Evolutionary conservation across 148 eudicot genomes (phyloP).

Genomic region (Gaultheria prostrata): DNA sequence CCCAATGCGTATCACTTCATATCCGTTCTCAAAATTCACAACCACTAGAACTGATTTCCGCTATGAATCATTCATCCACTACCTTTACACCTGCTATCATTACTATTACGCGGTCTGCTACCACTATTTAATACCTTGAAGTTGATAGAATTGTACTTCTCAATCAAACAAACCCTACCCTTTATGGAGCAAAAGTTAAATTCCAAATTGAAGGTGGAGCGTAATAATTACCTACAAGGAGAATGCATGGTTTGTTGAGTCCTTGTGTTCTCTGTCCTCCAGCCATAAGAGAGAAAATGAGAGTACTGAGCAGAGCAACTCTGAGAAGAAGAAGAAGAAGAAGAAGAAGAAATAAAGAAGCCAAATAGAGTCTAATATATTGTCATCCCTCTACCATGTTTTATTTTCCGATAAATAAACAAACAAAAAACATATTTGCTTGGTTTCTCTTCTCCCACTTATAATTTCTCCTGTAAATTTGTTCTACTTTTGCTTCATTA

Average conservation of each 20-base stretch:
- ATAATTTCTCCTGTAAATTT: neutral
- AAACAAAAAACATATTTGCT: slow-evolving; percentile 1
- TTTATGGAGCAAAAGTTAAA: no score
- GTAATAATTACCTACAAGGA: slow-evolving; percentile 55
- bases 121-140: no score
- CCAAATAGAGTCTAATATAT: slow-evolving; percentile 4
- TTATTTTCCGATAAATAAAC: neutral
- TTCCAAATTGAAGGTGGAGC: neutral
- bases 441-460: slow-evolving; percentile 12
- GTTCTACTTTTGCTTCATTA: neutral
- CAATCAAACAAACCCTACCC: no score
- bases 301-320: neutral
- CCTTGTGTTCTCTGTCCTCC: slow-evolving; percentile 28
- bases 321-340: neutral
- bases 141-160: no score
- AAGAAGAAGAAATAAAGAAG: neutral
- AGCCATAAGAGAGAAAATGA: slow-evolving; percentile 30
- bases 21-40: no score
- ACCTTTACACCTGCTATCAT: no score
- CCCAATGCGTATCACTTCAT: no score
- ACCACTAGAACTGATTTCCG: no score
- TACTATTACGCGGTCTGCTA: no score
- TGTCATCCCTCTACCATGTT: neutral
- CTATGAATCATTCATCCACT: no score
- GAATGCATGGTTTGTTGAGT: slow-evolving; percentile 68